Conservation (phyloP, 768 basidiomycete species). For the Leccinellum luteum region DNA sequence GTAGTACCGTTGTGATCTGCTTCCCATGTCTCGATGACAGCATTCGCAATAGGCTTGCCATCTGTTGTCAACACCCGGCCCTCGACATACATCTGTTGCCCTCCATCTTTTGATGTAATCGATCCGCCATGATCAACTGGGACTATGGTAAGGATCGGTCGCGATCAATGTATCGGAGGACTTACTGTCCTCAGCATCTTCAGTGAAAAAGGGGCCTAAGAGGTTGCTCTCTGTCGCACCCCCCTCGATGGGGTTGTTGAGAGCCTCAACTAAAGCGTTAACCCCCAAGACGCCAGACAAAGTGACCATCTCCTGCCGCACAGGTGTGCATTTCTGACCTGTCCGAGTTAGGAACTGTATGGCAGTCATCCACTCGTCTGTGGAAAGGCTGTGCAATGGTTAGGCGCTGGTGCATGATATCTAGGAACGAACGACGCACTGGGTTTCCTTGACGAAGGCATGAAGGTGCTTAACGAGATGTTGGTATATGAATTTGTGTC, state of each 20-base stretch:
- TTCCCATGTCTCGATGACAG: constrained; percentile 79
- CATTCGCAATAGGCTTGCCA: constrained; percentile 61
- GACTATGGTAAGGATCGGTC: neutral
- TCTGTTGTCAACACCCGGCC: constrained; percentile 58
- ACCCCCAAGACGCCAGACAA: constrained; percentile 78
- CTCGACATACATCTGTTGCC: constrained; percentile 78
- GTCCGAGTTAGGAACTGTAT: constrained; percentile 75
- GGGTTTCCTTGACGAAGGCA: constrained; percentile 68
- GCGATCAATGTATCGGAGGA: neutral
- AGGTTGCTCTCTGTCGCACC: constrained; percentile 72
- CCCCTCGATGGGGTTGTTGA: constrained; percentile 64
- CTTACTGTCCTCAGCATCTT: constrained; percentile 70
- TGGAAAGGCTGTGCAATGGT: constrained; percentile 51
- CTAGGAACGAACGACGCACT: constrained; percentile 32
- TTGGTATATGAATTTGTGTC: constrained; percentile 47
- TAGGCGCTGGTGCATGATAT: neutral
- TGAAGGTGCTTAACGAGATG: constrained; percentile 68
- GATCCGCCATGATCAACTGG: constrained; percentile 53
- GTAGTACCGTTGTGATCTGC: constrained; percentile 58
- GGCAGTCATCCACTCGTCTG: constrained; percentile 81
- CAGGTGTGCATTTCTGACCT: constrained; percentile 66
- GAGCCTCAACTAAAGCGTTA: constrained; percentile 68
- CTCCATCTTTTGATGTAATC: constrained; percentile 86
- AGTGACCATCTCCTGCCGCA: constrained; percentile 78
- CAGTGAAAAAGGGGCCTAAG: constrained; percentile 79